Conservation (phyloP, 108 stramenopile genomes). For the Cyclostephanos tholiformis region DNA sequence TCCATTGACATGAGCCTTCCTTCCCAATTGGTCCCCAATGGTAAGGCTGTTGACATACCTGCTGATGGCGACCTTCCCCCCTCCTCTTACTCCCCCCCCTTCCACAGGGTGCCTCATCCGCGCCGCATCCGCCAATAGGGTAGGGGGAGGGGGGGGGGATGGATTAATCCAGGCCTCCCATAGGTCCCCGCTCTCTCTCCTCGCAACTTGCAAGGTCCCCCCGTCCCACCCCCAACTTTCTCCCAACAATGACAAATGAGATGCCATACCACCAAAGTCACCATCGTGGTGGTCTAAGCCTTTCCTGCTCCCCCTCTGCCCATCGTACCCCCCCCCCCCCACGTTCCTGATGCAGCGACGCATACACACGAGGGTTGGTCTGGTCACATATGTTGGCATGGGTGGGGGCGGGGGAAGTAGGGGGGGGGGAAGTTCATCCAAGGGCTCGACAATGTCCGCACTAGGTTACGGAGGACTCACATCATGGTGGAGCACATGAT, state of each 20-base stretch:
- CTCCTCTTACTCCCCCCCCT: too few species aligned
- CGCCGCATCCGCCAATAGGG: too few species aligned
- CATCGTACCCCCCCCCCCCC: neutral
- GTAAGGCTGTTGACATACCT: too few species aligned
- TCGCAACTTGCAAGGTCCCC: too few species aligned
- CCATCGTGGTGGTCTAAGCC: neutral
- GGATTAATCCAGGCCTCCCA: too few species aligned
- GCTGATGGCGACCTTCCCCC: too few species aligned
- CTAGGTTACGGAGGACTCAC: slow-evolving; percentile 25
- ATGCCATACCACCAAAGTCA: neutral
- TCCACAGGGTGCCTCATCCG: too few species aligned
- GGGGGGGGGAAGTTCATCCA: neutral
- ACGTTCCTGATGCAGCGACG: slow-evolving; percentile 23
- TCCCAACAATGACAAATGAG: neutral
- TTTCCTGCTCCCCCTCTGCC: neutral
- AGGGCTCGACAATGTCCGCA: slow-evolving; percentile 5
- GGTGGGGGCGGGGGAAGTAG: slow-evolving; percentile 10
- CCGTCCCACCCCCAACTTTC: too few species aligned
- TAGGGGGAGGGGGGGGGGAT: too few species aligned
- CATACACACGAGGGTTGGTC: slow-evolving; percentile 17
- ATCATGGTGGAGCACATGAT: slow-evolving; percentile 31
- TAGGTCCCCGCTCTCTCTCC: too few species aligned
- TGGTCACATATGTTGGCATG: neutral
- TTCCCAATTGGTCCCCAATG: too few species aligned
- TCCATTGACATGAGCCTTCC: too few species aligned